phyloP scores from a whole-genome alignment of 2,329 filamentous ascomycete species.

The Purpureocillium takamizusanense region DNA sequence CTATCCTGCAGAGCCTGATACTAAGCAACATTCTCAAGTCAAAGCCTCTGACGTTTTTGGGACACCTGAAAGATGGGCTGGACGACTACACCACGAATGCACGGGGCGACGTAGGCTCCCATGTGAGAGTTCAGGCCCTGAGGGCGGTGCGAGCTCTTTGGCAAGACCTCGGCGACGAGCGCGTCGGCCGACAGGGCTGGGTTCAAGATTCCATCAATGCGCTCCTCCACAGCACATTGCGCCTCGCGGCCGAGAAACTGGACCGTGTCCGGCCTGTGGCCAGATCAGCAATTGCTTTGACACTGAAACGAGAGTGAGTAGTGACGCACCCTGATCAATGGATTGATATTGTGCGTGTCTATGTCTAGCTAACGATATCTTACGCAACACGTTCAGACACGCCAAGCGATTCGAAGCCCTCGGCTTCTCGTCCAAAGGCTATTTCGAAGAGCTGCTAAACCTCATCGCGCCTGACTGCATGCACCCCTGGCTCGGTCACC shows the following conservation, averaged over 20 bases:
- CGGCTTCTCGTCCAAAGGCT: slow-evolving; percentile 49
- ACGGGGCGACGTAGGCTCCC: slow-evolving; percentile 81
- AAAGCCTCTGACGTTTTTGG: slow-evolving; percentile 30
- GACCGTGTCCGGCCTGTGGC: slow-evolving; percentile 72
- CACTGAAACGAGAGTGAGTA: slow-evolving; percentile 36
- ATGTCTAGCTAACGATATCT: too few relatives aligned
- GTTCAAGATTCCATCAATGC: slow-evolving; percentile 20
- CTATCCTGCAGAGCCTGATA: slow-evolving; percentile 46
- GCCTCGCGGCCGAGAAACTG: slow-evolving; percentile 79
- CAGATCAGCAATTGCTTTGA: slow-evolving; percentile 40
- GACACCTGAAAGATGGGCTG: slow-evolving; percentile 48
- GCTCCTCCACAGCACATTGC: slow-evolving; percentile 44
- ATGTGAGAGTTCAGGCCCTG: slow-evolving; percentile 73
- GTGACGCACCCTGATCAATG: too few relatives aligned
- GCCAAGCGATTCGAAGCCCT: slow-evolving; percentile 23
- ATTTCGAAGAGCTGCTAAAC: slow-evolving; percentile 47
- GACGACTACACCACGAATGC: slow-evolving; percentile 89
- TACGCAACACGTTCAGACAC: too few relatives aligned
- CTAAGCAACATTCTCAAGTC: slow-evolving; percentile 34
- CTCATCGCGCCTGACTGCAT: slow-evolving; percentile 30
- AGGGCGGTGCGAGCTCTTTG: slow-evolving; percentile 62
- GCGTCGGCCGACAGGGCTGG: slow-evolving; percentile 12
- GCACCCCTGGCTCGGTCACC: slow-evolving; percentile 23
- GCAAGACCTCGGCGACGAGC: slow-evolving; percentile 19
- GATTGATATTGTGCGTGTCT: too few relatives aligned